These are phyloP conservation scores for Fusarium mexicanum DNA, from an alignment of 2,329 filamentous ascomycete genomes.

Conservation along the genomic window DNA sequence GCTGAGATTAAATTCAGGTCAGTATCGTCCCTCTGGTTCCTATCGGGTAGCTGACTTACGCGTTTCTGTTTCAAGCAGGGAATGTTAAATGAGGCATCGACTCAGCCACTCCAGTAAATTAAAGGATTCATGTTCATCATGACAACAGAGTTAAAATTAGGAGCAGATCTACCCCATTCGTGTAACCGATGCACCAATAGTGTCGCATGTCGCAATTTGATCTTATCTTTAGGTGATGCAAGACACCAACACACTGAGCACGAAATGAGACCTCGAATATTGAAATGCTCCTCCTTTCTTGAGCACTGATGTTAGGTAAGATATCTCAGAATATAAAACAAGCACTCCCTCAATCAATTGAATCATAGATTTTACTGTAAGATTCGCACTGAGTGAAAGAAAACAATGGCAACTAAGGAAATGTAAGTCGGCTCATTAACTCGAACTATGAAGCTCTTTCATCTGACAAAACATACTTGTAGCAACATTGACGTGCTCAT, in stretches of 20 bases:
- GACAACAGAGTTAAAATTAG: not conserved
- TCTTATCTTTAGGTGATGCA: not conserved
- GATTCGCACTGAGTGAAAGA: too few species aligned
- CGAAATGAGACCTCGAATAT: not conserved
- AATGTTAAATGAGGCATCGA: not conserved
- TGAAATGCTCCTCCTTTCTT: too few species aligned
- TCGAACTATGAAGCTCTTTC: accelerated
- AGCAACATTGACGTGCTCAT: slow-evolving; percentile 96
- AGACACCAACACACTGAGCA: not conserved
- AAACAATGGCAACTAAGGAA: not conserved
- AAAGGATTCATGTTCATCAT: not conserved
- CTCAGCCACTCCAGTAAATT: not conserved
- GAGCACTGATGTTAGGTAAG: accelerated
- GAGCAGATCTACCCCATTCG: not conserved
- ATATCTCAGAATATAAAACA: not conserved
- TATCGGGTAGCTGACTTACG: not conserved
- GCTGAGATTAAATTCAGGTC: not conserved
- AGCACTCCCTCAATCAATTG: not conserved
- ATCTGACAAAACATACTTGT: slow-evolving; percentile 1
- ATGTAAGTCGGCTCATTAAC: not conserved
- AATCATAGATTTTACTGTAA: not conserved
- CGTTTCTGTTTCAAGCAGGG: not conserved
- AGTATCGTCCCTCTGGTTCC: not conserved
- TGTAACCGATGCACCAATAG: accelerated
- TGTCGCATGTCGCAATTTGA: not conserved